Evolutionary conservation across 2,329 filamentous ascomycete genomes (phyloP), one percentile per base, ranked within the genome.

Genomic region (Botrytis fabae): DNA sequence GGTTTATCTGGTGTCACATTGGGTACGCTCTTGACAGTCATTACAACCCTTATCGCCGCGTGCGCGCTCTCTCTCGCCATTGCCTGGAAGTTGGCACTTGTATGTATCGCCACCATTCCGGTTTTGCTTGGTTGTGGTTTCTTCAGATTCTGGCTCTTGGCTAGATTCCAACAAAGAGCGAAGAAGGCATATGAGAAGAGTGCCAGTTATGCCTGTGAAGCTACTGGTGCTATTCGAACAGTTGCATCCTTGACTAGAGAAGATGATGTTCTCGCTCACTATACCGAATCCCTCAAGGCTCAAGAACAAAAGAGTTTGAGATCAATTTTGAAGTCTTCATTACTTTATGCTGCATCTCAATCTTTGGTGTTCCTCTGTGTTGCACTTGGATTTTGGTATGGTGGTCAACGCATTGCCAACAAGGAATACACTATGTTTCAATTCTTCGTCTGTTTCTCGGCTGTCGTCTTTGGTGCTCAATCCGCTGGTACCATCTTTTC

Each of bases 351-450:
- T 0, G 88, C 90, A 2, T 93, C 94, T 0, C 95, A 98, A 83
- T 94, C 92, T 0, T 84, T 97, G 73, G 89, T 93, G 74, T 97
- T 97, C 83, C 85, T 94, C 64, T 93, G 91, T 77, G 91, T 96
- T 74, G 94, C 94, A 0, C 88, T 98, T 6, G 94, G 92, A 2
- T 98, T 98, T 85, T 98, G 93, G 93, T 97, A 96, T 79, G 94
- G 94, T 74, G 93, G 93, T 42, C 92, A 87, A 0, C 85, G 96
- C 46, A 91, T 97, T 70, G 90, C 87, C 35, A 87, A 87, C 73
- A 80, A 83, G 65, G 92, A 97, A 80, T 95, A 96, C 81, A 82
- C 83, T 76, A 86, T 94, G 78, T 95, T 95, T 82, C 92, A 95
- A 77, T 98, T 98, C 86, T 98, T 98, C 83, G 86, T 97, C 64